Percentiles rank a stretch among this genome's conserved stretches.
phyloP scores from a whole-genome alignment of 495 filamentous ascomycete species.

The Penicillium soppii region DNA sequence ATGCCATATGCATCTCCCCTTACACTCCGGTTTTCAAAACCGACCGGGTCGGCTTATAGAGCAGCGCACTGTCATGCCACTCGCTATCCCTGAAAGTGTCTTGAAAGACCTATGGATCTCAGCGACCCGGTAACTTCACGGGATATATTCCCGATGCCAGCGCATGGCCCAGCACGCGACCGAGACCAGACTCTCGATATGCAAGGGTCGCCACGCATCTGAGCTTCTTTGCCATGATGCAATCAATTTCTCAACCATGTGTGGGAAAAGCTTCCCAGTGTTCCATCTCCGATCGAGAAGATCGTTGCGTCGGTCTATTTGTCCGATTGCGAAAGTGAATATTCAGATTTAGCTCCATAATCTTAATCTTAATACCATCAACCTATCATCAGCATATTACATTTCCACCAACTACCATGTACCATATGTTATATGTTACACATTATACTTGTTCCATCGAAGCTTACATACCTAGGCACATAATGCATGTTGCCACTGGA shows the following conservation, averaged over 20 bases:
- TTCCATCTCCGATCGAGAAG: not conserved
- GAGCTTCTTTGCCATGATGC: not conserved
- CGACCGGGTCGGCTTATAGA: not conserved
- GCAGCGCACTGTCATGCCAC: not conserved
- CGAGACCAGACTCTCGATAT: not conserved
- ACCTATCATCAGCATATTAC: not conserved
- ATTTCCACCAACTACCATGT: too few species aligned
- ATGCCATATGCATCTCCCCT: not conserved
- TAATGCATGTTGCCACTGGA: too few species aligned
- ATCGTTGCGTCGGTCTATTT: not conserved
- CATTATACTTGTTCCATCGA: too few species aligned
- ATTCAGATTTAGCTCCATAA: not conserved
- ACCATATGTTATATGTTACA: too few species aligned
- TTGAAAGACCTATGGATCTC: not conserved
- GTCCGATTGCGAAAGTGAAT: not conserved
- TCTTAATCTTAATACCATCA: not conserved
- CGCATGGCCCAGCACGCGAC: slow-evolving; percentile 7
- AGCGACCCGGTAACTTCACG: not conserved
- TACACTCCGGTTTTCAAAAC: not conserved
- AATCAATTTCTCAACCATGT: not conserved
- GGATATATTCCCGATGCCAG: not conserved
- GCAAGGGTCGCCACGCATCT: slow-evolving; percentile 5
- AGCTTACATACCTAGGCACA: too few species aligned
- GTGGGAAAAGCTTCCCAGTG: not conserved
- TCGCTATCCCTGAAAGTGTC: not conserved